Base-by-base conservation (phyloP, 2,329 filamentous ascomycete species). In the Xylariomycetidae sp. region DNA sequence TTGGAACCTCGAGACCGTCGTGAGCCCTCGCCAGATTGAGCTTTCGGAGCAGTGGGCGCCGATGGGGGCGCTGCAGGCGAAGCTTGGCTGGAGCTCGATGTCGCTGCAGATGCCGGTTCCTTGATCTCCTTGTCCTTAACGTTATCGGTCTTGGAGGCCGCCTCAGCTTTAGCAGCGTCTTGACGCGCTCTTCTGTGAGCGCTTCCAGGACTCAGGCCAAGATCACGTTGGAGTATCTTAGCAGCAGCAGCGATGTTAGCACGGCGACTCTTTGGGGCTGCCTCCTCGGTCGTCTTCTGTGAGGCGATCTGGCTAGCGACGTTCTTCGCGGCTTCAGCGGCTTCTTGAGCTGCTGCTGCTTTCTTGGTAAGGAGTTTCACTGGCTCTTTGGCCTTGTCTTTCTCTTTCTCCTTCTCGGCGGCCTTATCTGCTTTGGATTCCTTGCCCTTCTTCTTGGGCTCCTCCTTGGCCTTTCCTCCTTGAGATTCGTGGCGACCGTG, bases 341-440 rank as follows among this genome's bases (percentile, higher is more conserved):
- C 61, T 16, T 66, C 62, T 34, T 77, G 75, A 1, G 66, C 57
- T 13, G 70, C 61, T 8, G 70, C 61, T 8, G 70, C 63, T 49
- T 77, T 74, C 57, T 80, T 77, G 17, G 74, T 79, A 6, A 82
- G 62, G 31, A 82, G 75, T 54, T 76, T 82, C 44, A 82, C 71
- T 3, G 72, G 72, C 47, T 80, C 76, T 44, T 72, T 79, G 6
- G 76, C 46, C 46, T 64, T 70, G 11, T 70, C 67, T 20, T 63
- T 70, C 9, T 70, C 67, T 25, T 70, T 75, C 14, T 83, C 56
- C 29, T 55, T 58, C 31, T 79, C 82, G 31, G 75, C 67, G 12
- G 74, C 70, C 40, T 83, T 81, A 44, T 80, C 80, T 4, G 67
- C 64, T 56, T 78, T 85, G 18, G 83, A 78, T 2, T 59, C 51